These are phyloP conservation scores for Spongiforma sp. DNA, from an alignment of 1,284 basidiomycete species.

Conservation along the genomic window DNA sequence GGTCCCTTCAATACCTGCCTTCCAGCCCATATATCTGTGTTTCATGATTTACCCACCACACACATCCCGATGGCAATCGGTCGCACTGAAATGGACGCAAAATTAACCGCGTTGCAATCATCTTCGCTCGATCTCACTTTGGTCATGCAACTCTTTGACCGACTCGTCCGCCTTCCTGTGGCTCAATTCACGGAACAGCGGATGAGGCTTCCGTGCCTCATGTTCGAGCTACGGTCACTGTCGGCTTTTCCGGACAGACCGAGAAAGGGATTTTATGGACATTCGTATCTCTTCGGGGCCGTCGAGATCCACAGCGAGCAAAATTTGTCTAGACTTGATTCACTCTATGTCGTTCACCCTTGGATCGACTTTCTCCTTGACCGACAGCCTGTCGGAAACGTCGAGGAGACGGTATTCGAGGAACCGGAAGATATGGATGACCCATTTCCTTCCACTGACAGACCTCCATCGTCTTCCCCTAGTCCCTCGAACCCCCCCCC, in stretches of 20 bases:
- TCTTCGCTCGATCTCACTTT: background rate
- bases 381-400: background rate
- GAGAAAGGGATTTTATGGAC: background rate
- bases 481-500: too few relatives aligned
- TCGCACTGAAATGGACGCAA: background rate
- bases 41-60: too few relatives aligned
- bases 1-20: too few relatives aligned
- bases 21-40: too few relatives aligned
- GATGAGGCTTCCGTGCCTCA: background rate
- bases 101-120: background rate
- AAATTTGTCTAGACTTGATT: background rate
- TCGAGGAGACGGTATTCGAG: background rate
- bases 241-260: background rate
- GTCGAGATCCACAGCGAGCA: background rate
- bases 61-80: too few relatives aligned
- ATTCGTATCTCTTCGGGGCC: background rate
- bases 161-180: background rate
- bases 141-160: background rate
- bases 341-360: background rate
- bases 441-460: too few relatives aligned
- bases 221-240: background rate
- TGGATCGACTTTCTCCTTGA: background rate
- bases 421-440: background rate
- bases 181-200: background rate
- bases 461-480: too few relatives aligned